Base-by-base conservation (phyloP, 768 basidiomycete genomes). In the Melanogaster broomeanus region DNA sequence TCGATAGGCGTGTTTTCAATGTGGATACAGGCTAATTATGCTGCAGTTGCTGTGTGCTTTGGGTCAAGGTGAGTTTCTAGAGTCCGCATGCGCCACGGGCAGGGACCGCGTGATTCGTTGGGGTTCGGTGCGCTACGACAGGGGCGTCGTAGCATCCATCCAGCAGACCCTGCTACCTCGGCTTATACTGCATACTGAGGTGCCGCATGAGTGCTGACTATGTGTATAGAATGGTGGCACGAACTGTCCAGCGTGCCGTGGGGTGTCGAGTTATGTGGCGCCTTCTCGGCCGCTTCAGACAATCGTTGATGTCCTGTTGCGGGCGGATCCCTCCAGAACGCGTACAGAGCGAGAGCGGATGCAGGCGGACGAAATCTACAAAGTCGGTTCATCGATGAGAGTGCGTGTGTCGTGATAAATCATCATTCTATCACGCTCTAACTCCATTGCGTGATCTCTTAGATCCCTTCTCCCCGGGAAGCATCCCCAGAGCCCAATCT, bases 321-420 rank as follows among this genome's bases (percentile, higher is more conserved):
- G 86, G n/a, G 72, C 75, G 35, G 84, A 83, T 15, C 91, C 91
- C 13, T 78, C 83, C 31, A 83, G 79, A 62, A 77, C 77, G 41
- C 84, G 91, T 41, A 71, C 85, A 30, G 80, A 81, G 61, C 74
- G 85, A 34, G 91, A 93, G 64, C 81, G 84, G 19, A 75, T 80
- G 51, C 91, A 93, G 68, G 91, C 91, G 4, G 91, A 93, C 60
- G 88, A 90, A 51, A 71, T 93, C 22, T 93, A 93, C 61, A 79
- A 76, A 52, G 63, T 74, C 25, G 87, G 87, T 2, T 68, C 76
- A 27, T 74, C 77, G 22, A 75, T 92, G 67, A 77, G 85, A 61
- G 90, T 91, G 66, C 50, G 80, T 71, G 80, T 71, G 33, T 24
- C 30, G 15, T n/a, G 12, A 42, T 35, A 27, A 13, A 16, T 38